These are phyloP conservation scores for Fusarium sp. DNA, from an alignment of 2,329 filamentous ascomycete genomes.

Conservation along the genomic window DNA sequence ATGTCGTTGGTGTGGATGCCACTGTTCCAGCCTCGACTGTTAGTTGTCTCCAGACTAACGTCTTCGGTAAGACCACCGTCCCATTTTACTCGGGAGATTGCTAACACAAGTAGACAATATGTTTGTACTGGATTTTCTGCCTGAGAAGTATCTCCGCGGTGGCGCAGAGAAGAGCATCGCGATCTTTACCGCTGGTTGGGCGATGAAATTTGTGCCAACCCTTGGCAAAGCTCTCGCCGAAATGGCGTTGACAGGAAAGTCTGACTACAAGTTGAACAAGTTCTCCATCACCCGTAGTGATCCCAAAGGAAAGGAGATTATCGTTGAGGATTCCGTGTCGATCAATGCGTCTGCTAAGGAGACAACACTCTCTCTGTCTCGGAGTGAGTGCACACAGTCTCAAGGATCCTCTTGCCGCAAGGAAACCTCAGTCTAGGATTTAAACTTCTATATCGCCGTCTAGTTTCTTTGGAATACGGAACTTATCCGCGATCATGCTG, in stretches of 20 bases:
- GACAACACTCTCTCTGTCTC: neutral
- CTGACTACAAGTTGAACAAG: slow-evolving; percentile 15
- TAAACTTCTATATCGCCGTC: too few relatives aligned
- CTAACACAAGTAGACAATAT: slow-evolving; percentile 28
- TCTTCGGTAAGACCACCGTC: neutral
- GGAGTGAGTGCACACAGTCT: neutral
- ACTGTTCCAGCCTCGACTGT: slow-evolving; percentile 23
- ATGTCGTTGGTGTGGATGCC: slow-evolving; percentile 22
- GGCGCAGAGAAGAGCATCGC: slow-evolving; percentile 27
- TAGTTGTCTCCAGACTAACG: slow-evolving; percentile 30
- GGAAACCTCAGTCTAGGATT: too few relatives aligned
- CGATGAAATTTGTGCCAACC: slow-evolving; percentile 38
- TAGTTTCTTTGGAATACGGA: too few relatives aligned
- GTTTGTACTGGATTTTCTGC: slow-evolving; percentile 37
- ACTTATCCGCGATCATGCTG: too few relatives aligned
- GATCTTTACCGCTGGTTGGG: slow-evolving; percentile 31
- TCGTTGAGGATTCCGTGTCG: neutral
- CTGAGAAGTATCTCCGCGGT: slow-evolving; percentile 16
- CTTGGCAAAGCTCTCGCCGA: slow-evolving; percentile 29
- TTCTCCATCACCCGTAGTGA: slow-evolving; percentile 25
- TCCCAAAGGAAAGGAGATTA: slow-evolving; percentile 21
- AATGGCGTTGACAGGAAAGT: slow-evolving; percentile 21
- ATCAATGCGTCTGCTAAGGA: neutral
- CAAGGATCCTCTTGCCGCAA: neutral
- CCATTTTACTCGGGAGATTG: rapidly evolving